These are phyloP conservation scores for Talaromyces sp. DNA, from an alignment of 2,329 filamentous ascomycete species.

Conservation along the genomic window DNA sequence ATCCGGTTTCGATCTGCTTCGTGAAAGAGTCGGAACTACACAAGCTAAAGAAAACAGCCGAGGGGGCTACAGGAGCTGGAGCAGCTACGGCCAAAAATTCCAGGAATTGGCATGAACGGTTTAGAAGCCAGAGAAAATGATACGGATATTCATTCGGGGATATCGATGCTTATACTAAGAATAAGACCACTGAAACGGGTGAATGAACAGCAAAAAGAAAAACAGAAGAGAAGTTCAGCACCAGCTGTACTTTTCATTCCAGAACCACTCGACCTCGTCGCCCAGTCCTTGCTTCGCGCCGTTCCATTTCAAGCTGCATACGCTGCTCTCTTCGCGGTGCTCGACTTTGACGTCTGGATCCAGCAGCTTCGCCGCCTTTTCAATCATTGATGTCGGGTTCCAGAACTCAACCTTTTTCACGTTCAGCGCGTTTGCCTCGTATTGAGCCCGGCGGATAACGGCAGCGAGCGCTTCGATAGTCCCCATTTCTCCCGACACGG, in stretches of 20 bases:
- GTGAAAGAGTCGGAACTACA: conserved; percentile 25
- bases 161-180: neutral
- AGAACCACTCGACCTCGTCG: conserved; percentile 39
- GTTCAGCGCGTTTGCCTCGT: conserved; percentile 65
- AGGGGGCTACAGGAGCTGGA: conserved; percentile 14
- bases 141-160: conserved; percentile 13
- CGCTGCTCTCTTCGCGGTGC: conserved; percentile 41
- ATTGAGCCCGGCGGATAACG: conserved; percentile 61
- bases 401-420: conserved; percentile 70
- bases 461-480: conserved; percentile 52
- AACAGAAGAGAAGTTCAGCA: conserved; percentile 26
- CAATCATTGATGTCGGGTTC: conserved; percentile 63
- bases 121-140: conserved; percentile 30
- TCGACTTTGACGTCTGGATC: conserved; percentile 33
- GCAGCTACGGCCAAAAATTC: conserved; percentile 26
- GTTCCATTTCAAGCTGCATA: conserved; percentile 43
- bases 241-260: conserved; percentile 47
- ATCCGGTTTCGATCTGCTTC: conserved; percentile 33
- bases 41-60: conserved; percentile 19
- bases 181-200: neutral
- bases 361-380: conserved; percentile 35
- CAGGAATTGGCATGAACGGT: conserved; percentile 40
- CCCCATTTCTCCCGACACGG: conserved; percentile 41
- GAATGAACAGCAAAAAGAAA: neutral
- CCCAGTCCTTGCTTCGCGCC: conserved; percentile 31